These are phyloP conservation scores for Paraconiothyrium brasiliense DNA, from an alignment of 2,329 filamentous ascomycete species.

Conservation along the genomic window DNA sequence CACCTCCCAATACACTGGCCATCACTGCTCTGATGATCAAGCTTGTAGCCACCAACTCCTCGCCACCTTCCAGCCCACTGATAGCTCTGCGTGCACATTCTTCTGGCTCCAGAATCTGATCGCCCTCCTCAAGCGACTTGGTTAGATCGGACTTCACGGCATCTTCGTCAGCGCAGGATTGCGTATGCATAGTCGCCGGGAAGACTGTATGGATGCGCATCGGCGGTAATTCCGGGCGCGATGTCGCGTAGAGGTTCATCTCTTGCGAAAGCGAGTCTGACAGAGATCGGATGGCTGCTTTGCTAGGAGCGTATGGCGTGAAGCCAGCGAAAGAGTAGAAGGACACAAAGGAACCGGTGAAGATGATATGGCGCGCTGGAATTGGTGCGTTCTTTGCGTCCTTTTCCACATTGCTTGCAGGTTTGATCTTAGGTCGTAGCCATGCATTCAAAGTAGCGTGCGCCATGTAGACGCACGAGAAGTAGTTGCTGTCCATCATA, in stretches of 20 bases:
- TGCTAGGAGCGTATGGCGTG: constrained; percentile 22
- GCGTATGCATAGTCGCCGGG: constrained; percentile 27
- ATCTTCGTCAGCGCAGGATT: constrained; percentile 44
- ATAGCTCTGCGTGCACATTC: constrained; percentile 35
- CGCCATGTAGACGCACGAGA: constrained; percentile 52
- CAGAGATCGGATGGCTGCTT: constrained; percentile 24
- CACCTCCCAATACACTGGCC: constrained; percentile 21
- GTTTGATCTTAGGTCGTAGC: constrained; percentile 25
- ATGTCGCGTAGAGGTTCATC: constrained; percentile 48
- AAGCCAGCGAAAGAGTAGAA: constrained; percentile 26
- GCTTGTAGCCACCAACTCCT: constrained; percentile 40
- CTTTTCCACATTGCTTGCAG: neutral
- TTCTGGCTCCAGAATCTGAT: constrained; percentile 39
- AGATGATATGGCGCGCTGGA: constrained; percentile 24
- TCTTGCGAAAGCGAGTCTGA: constrained; percentile 25
- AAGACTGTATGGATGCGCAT: constrained; percentile 26
- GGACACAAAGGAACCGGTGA: constrained; percentile 26
- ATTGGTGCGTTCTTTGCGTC: neutral
- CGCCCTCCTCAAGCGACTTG: constrained; percentile 50
- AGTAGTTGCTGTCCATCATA: constrained; percentile 56
- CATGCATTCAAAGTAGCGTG: constrained; percentile 47
- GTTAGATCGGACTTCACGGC: constrained; percentile 51
- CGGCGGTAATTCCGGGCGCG: constrained; percentile 35
- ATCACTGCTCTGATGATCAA: constrained; percentile 25
- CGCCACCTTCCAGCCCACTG: constrained; percentile 34